Evolutionary conservation across 257 asterid species (phyloP).

Genomic region (Coffea eugenioides): DNA sequence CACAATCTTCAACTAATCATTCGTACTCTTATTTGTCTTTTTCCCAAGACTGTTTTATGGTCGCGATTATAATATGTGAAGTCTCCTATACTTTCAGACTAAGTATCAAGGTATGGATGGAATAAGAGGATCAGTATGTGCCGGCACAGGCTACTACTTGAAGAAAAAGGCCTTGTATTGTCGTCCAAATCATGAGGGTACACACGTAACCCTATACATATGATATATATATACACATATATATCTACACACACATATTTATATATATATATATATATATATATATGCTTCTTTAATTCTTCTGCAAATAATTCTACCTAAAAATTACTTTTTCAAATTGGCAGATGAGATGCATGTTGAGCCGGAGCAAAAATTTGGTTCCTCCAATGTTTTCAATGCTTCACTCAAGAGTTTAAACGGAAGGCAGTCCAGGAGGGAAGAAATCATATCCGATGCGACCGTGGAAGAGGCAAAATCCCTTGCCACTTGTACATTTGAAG

Average conservation of each 20-base stretch:
- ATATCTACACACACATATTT: background rate
- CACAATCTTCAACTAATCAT: background rate
- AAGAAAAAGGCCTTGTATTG: conserved; percentile 60
- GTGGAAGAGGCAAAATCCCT: conserved; percentile 58
- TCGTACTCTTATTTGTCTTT: background rate
- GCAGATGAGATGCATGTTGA: conserved; percentile 50
- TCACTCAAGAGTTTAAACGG: conserved; percentile 41
- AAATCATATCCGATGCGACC: conserved; percentile 27
- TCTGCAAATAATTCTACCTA: too few species aligned
- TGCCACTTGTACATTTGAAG: conserved; percentile 67
- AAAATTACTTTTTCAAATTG: background rate
- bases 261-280: too few species aligned
- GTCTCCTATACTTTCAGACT: conserved; percentile 34
- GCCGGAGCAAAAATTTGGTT: conserved; percentile 49
- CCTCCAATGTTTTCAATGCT: conserved; percentile 40
- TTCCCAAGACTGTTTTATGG: background rate
- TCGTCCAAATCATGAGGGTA: conserved; percentile 52
- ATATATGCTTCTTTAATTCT: background rate
- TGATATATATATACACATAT: background rate
- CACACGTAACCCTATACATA: background rate
- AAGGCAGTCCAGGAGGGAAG: conserved; percentile 11
- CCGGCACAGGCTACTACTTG: conserved; percentile 76
- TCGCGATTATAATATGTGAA: background rate
- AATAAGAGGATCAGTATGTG: conserved; percentile 51
- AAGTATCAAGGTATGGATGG: conserved; percentile 95